These are phyloP conservation scores for Heracleum sosnowskyi DNA, from an alignment of 129 eudicot genomes.

Conservation along the genomic window DNA sequence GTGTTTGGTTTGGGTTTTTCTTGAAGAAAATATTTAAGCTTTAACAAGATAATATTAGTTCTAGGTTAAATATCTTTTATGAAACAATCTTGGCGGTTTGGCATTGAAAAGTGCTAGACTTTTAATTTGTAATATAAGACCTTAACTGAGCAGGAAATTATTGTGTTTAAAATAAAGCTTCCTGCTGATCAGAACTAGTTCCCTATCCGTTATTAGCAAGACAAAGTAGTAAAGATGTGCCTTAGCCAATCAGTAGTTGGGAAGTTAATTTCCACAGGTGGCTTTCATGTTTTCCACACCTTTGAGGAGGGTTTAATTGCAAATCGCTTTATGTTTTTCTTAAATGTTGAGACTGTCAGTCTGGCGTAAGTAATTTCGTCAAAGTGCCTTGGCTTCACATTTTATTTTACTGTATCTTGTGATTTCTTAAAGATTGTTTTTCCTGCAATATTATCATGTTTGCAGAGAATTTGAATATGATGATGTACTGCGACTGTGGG, in stretches of 20 bases:
- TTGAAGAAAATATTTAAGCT: background rate
- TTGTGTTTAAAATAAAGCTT: background rate
- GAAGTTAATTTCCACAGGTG: background rate
- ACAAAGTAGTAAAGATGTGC: background rate
- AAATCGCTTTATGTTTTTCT: background rate
- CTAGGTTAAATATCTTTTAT: background rate
- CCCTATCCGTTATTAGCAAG: background rate
- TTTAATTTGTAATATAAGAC: background rate
- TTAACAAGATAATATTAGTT: background rate
- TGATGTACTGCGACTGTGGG: conserved; percentile 68
- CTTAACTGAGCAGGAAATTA: background rate
- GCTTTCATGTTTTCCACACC: background rate
- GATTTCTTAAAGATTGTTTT: background rate
- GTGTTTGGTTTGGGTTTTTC: background rate
- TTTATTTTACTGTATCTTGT: background rate
- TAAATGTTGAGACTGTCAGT: background rate
- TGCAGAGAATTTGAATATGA: conserved; percentile 85
- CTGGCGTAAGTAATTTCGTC: background rate
- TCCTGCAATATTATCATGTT: background rate
- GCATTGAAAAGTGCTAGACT: background rate
- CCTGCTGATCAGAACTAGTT: background rate
- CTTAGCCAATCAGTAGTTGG: background rate
- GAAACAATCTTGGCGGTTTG: background rate
- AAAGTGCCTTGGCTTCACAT: background rate
- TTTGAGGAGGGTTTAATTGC: background rate